Percentiles rank a stretch among this genome's conserved stretches.
phyloP scores from a whole-genome alignment of 495 filamentous ascomycete genomes.

The Eremomyces bilateralis region DNA sequence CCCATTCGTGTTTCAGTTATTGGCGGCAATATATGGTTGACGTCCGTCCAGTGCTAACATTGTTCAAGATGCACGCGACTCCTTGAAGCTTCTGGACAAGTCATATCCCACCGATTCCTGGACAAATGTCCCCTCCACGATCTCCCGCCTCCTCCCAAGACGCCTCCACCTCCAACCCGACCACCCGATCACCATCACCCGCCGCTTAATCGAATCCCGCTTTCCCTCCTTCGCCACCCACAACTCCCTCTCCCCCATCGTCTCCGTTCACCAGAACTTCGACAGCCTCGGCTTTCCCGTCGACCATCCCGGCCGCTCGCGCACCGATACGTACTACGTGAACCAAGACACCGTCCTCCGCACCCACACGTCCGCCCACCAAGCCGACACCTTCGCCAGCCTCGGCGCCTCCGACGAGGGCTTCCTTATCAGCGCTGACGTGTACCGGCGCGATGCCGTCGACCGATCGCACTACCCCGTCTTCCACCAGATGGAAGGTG shows the following conservation, averaged over 20 bases:
- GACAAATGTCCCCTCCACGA: constrained; percentile 63
- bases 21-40: no score
- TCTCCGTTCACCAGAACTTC: constrained; percentile 77
- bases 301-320: constrained; percentile 74
- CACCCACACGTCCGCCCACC: constrained; percentile 86
- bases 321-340: constrained; percentile 89
- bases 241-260: constrained; percentile 59
- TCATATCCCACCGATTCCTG: constrained; percentile 51
- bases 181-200: constrained; percentile 79
- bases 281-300: constrained; percentile 81
- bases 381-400: constrained; percentile 70
- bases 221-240: constrained; percentile 62
- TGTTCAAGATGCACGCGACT: neutral
- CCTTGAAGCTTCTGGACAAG: constrained; percentile 31
- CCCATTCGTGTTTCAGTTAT: no score
- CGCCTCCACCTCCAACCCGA: constrained; percentile 68
- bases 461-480: constrained; percentile 88
- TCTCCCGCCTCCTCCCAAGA: constrained; percentile 48
- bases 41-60: no score
- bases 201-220: constrained; percentile 73
- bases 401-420: constrained; percentile 44
- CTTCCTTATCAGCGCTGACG: constrained; percentile 83
- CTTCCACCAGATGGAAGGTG: constrained; percentile 98
- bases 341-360: constrained; percentile 66
- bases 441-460: constrained; percentile 87